phyloP scores from a whole-genome alignment of 352 stramenopile species.

The Globisporangium nunn region DNA sequence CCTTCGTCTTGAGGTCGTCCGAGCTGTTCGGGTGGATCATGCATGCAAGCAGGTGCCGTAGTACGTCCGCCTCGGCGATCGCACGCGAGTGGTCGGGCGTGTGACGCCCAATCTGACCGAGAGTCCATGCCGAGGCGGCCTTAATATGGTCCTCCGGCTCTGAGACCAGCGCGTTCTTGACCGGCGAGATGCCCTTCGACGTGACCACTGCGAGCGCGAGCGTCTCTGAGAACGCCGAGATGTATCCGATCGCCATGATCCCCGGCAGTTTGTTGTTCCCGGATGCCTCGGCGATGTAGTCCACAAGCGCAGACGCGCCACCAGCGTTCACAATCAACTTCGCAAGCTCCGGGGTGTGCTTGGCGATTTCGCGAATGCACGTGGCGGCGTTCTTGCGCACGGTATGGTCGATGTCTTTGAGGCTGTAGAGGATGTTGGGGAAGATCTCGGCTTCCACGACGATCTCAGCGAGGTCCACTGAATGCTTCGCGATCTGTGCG shows the following conservation, averaged over 20 bases:
- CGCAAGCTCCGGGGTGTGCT: slow-evolving; percentile 93
- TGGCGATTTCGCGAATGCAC: slow-evolving; percentile 92
- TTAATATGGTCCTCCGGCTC: slow-evolving; percentile 96
- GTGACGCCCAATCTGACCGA: slow-evolving; percentile 92
- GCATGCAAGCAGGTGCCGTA: slow-evolving; percentile 90
- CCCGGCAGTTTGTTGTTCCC: slow-evolving; percentile 92
- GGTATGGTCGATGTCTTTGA: slow-evolving; percentile 93
- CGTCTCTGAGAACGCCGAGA: slow-evolving; percentile 93
- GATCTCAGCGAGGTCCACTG: slow-evolving; percentile 92
- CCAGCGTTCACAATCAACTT: slow-evolving; percentile 94
- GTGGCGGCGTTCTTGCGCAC: slow-evolving; percentile 95
- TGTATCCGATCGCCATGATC: slow-evolving; percentile 95
- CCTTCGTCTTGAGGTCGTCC: slow-evolving; percentile 92
- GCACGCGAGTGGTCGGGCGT: slow-evolving; percentile 91
- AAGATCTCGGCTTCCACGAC: slow-evolving; percentile 96
- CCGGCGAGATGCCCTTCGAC: slow-evolving; percentile 88
- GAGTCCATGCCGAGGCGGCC: slow-evolving; percentile 91
- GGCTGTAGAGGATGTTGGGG: slow-evolving; percentile 92
- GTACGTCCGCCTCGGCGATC: slow-evolving; percentile 89
- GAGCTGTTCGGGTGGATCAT: slow-evolving; percentile 90
- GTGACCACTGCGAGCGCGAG: slow-evolving; percentile 92
- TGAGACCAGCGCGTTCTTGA: slow-evolving; percentile 90
- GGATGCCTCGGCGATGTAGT: slow-evolving; percentile 87
- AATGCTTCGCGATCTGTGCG: slow-evolving; percentile 94
- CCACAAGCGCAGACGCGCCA: slow-evolving; percentile 91